phyloP scores from a whole-genome alignment of 768 basidiomycete genomes.

The Mrakia frigida region DNA sequence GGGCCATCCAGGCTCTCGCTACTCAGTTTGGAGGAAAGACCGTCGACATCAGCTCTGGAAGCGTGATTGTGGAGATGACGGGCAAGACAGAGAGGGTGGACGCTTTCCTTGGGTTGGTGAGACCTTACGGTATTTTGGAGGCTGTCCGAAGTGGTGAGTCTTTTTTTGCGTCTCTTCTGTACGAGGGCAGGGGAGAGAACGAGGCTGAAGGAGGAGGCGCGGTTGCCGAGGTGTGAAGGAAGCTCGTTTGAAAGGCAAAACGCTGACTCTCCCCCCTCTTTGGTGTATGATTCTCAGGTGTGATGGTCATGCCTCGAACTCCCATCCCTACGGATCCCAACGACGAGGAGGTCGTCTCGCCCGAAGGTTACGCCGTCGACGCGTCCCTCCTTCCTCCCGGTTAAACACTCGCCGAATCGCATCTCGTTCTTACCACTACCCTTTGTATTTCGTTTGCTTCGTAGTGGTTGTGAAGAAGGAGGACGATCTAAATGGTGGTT shows the following conservation, averaged over 20 bases:
- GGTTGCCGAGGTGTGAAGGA: neutral
- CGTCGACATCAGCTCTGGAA: constrained; percentile 91
- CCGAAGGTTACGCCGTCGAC: constrained; percentile 63
- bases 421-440: neutral
- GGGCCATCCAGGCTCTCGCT: constrained; percentile 77
- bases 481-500: neutral
- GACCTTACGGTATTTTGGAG: constrained; percentile 94
- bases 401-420: constrained; percentile 44
- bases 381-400: constrained; percentile 91
- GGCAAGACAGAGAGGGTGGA: constrained; percentile 88
- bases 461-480: neutral
- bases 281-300: constrained; percentile 51
- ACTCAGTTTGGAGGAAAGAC: constrained; percentile 86
- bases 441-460: neutral
- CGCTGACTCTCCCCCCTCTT: constrained; percentile 1
- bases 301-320: constrained; percentile 98
- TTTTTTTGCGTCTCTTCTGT: neutral
- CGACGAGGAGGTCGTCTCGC: constrained; percentile 51
- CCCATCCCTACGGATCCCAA: constrained; percentile 63
- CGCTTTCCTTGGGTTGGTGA: constrained; percentile 82
- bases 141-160: constrained; percentile 82
- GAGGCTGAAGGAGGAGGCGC: neutral
- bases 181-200: neutral
- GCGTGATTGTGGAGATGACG: constrained; percentile 88
- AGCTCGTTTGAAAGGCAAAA: neutral